These are phyloP conservation scores for Cocos nucifera DNA, from an alignment of 176 grass and related monocot species.

Conservation along the genomic window DNA sequence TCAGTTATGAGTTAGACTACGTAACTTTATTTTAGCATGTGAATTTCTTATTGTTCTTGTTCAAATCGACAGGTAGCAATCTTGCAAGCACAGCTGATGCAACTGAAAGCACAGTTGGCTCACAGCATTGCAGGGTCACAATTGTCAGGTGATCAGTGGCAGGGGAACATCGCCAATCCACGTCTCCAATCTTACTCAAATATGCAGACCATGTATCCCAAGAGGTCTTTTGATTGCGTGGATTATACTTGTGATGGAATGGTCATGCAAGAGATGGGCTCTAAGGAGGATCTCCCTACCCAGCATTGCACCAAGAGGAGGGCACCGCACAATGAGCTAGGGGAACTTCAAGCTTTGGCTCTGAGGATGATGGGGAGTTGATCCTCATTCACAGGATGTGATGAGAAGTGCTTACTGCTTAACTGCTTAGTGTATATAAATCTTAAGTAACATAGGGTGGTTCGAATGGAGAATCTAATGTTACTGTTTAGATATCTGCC, in stretches of 20 bases:
- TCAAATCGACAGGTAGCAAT: slow-evolving; percentile 51
- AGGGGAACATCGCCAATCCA: slow-evolving; percentile 26
- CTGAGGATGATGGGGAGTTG: slow-evolving; percentile 75
- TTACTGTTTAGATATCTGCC: no score
- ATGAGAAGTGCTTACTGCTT: no score
- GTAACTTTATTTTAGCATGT: no score
- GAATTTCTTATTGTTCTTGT: no score
- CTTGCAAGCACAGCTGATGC: slow-evolving; percentile 86
- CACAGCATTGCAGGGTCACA: slow-evolving; percentile 30
- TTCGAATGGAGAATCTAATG: no score
- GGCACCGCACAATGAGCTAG: slow-evolving; percentile 25
- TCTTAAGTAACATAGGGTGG: no score
- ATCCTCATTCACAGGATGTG: slow-evolving; percentile 11
- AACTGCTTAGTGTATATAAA: no score
- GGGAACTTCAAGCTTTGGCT: slow-evolving; percentile 77
- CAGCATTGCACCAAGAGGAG: slow-evolving; percentile 58
- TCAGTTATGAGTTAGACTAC: no score
- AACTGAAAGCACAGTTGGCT: slow-evolving; percentile 66
- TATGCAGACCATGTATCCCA: slow-evolving; percentile 17
- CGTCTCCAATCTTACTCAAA: slow-evolving; percentile 15
- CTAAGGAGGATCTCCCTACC: slow-evolving; percentile 37
- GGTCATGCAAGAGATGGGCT: slow-evolving; percentile 32
- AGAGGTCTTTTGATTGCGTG: slow-evolving; percentile 25
- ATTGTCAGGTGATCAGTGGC: slow-evolving; percentile 22
- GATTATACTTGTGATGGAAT: slow-evolving; percentile 17